phyloP scores from a whole-genome alignment of 2,329 filamentous ascomycete species.

The Elsinoe perseae region DNA sequence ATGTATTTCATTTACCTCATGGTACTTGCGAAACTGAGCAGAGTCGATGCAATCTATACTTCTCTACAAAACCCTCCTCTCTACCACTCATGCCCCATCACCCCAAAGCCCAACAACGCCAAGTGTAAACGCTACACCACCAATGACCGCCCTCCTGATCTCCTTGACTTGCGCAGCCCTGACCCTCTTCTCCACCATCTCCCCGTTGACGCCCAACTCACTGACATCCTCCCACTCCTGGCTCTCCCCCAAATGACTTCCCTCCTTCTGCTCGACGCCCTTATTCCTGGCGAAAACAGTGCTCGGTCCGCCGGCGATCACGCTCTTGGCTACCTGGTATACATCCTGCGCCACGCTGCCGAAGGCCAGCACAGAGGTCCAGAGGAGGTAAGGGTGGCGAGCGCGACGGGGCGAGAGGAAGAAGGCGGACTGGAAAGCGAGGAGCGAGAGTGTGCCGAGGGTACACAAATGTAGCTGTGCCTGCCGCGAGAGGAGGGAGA shows the following conservation, averaged over 20 bases:
- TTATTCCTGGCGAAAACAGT: not conserved
- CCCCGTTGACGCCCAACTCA: constrained; percentile 42
- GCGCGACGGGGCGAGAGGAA: constrained; percentile 63
- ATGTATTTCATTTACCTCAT: constrained; percentile 1
- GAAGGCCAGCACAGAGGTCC: constrained; percentile 64
- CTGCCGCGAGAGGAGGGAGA: constrained; percentile 57
- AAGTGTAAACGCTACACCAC: constrained; percentile 40
- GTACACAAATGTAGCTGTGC: constrained; percentile 58
- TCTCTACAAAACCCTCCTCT: not conserved
- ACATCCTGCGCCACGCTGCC: constrained; percentile 35
- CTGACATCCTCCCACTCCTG: constrained; percentile 20
- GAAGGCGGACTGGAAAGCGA: constrained; percentile 70
- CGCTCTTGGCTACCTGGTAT: constrained; percentile 20
- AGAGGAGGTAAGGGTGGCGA: constrained; percentile 84
- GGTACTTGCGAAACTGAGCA: not conserved
- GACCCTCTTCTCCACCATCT: constrained; percentile 41
- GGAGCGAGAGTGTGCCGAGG: constrained; percentile 60
- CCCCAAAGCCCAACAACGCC: constrained; percentile 44
- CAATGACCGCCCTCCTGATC: constrained; percentile 35
- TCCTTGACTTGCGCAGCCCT: constrained; percentile 37
- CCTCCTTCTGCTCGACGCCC: constrained; percentile 18
- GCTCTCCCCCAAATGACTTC: constrained; percentile 17
- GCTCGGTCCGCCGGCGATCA: constrained; percentile 14
- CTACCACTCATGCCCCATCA: constrained; percentile 31
- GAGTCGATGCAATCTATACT: not conserved